Base-by-base conservation (phyloP, 176 grass and related monocot genomes). In the Avena eriantha region DNA sequence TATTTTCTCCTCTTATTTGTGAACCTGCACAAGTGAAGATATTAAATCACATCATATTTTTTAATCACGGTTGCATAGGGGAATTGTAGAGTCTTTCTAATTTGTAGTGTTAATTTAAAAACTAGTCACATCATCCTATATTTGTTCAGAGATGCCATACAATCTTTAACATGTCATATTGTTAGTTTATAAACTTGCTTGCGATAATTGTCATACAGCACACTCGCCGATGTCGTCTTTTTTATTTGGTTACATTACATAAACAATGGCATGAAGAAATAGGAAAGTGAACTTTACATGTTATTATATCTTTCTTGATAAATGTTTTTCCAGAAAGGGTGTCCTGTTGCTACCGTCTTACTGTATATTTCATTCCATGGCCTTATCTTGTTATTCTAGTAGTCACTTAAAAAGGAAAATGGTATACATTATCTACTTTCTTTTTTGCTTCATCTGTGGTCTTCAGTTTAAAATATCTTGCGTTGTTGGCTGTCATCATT, bases 391-490 rank as follows among this genome's bases (percentile, higher is more conserved):
- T 57, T 19, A 51, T 8, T 49, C 10, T 48, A 46, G 29, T 80
- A 45, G 4, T 29, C 66, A 36, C 39, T 81, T 55, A 15, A 55
- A 23, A 80, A 29, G n/a, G 33, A 60, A 34, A 21, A 51, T 33
- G 15, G 16, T 24, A 77, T 66, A 7, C 39, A 23, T 67, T 36
- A 10, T 53, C 24, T 76, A 3, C 11, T 36, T 89, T 87, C 45
- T 12, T 82, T 86, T 86, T 89, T 76, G 76, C 10, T 87, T 48
- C 65, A 67, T 22, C 6, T 58, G 8, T 33, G 59, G 17, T 78
- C 23, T 82, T 76, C 76, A 75, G 11, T 59, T 84, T 15, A 34
- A 8, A 84, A 45, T 80, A 81, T 93, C 34, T 83, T 67, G 64
- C 79, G 12, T 29, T 83, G 16, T 67, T 65, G 46, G 21, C 10